Base-by-base conservation (phyloP, 768 basidiomycete genomes). In the Lentinula edodes region DNA sequence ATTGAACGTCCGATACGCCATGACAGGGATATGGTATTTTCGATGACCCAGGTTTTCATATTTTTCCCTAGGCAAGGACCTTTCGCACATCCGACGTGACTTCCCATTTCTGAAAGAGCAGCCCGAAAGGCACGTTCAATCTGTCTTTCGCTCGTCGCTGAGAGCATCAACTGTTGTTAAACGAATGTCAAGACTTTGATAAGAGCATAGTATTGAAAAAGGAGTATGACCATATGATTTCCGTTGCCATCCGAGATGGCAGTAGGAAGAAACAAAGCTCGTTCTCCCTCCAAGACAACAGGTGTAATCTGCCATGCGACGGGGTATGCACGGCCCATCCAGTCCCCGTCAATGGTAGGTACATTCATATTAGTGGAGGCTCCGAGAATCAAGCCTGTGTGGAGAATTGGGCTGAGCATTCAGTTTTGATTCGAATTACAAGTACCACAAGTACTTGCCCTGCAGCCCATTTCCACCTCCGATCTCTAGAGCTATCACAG, bases 1-100 rank as follows among this genome's bases (percentile, higher is more conserved):
- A 85, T 76, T 2, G 84, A 81, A 23, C 81, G 74, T n/a, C 85
- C 84, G 8, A 86, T 76, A 20, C 79, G 73, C 85, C 85, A 85
- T n/a, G 81, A 78, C 64, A 82, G 73, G 1, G 83, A 84, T 4
- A 84, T 75, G 8, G 78, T 81, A 55, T 80, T 79, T 9, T 74
- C 69, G 41, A 83, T 73, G 52, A 82, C 71, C 15, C 67, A 73
- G 9, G 62, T 54, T 51, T 73, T 69, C 41, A 73, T 65, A 32
- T 74, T 63, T 41, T 65, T 69, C 32, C 70, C 73, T 6, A 66
- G 70, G 20, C 76, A 64, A 8, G 81, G 81, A 2, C 73, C 68
- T 41, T 67, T 69, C 3, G 79, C 79, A 38, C 67, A 58, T 12
- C 75, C 80, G n/a, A 76, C 79, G 58, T 72, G 67, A 1, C 78